phyloP scores from a whole-genome alignment of 495 filamentous ascomycete genomes.

The Daldinia childiae region DNA sequence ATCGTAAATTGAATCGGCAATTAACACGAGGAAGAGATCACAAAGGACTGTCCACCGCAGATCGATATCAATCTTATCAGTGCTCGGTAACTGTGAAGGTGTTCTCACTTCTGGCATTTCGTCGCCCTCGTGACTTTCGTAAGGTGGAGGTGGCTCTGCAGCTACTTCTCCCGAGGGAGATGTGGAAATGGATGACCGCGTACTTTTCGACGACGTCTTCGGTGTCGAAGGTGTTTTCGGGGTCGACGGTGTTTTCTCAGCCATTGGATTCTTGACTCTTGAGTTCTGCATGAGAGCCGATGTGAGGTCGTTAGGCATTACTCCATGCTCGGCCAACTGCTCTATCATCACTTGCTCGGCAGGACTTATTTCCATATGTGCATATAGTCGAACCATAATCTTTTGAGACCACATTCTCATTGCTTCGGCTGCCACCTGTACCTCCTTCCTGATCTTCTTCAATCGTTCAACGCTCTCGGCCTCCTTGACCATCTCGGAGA shows the following conservation, averaged over 20 bases:
- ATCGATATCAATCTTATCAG: constrained; percentile 91
- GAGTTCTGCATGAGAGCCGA: constrained; percentile 91
- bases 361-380: constrained; percentile 93
- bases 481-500: constrained; percentile 78
- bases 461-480: constrained; percentile 65
- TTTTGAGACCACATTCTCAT: constrained; percentile 97
- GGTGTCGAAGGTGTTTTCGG: constrained; percentile 44
- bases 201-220: constrained; percentile 29
- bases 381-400: constrained; percentile 93
- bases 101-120: constrained; percentile 78
- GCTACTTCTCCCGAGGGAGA: constrained; percentile 49
- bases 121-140: constrained; percentile 73
- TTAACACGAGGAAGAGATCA: constrained; percentile 92
- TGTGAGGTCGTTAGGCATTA: constrained; percentile 82
- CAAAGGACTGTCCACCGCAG: constrained; percentile 97
- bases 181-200: constrained; percentile 37
- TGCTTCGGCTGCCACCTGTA: constrained; percentile 73
- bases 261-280: constrained; percentile 92
- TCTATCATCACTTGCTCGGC: constrained; percentile 99
- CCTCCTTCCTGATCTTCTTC: constrained; percentile 70
- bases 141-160: constrained; percentile 72
- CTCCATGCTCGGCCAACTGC: constrained; percentile 91
- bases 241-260: constrained; percentile 48
- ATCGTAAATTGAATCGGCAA: constrained; percentile 95
- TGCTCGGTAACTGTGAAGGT: constrained; percentile 81